Evolutionary conservation across 2,329 filamentous ascomycete species (phyloP), one percentile per base, ranked within the genome.

Genomic region (Fusarium proliferatum): DNA sequence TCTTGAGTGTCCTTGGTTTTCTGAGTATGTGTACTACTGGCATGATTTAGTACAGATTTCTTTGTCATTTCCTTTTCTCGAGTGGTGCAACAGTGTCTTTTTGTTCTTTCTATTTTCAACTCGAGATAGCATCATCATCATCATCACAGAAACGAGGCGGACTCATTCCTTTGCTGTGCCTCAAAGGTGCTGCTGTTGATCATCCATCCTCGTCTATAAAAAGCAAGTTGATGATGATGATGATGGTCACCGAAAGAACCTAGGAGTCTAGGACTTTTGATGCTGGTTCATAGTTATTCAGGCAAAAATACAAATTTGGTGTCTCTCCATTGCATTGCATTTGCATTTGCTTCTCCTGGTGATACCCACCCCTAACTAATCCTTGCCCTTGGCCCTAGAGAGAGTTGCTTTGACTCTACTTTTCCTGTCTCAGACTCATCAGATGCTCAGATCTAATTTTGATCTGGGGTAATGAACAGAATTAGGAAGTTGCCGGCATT

Each of bases 341-440:
- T 16, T 46, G 30, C 49, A 36, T 52, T 52, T 36, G 49, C 49
- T 15, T 48, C 46, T 49, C 38, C 43, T 39, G 41, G 67, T 72
- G 56, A 60, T 57, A 74, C 67, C 62, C 58, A 73, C 66, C 45
- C 15, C 51, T 55, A 46, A 28, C 45, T 48, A n/a, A 46, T 52
- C 43, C 53, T 26, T 42, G 26, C 48, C n/a, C 30, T 58, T 55
- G 28, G 23, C 33, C 34, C 34, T 33, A 19, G 42, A 17, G 42
- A n/a, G 38, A n/a, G n/a, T 36, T 68, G 56, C 39, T 38, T 53
- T 36, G 28, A 61, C 42, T 45, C 42, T 52, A 16, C 48, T 11
- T 58, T 45, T 46, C 33, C 12, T 62, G 39, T 33, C 39, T 34
- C 33, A 33, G 36, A 52, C 49, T 51, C 46, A 51, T 51, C 21